phyloP scores from a whole-genome alignment of 352 stramenopile genomes.

The Pythium rishiriense region DNA sequence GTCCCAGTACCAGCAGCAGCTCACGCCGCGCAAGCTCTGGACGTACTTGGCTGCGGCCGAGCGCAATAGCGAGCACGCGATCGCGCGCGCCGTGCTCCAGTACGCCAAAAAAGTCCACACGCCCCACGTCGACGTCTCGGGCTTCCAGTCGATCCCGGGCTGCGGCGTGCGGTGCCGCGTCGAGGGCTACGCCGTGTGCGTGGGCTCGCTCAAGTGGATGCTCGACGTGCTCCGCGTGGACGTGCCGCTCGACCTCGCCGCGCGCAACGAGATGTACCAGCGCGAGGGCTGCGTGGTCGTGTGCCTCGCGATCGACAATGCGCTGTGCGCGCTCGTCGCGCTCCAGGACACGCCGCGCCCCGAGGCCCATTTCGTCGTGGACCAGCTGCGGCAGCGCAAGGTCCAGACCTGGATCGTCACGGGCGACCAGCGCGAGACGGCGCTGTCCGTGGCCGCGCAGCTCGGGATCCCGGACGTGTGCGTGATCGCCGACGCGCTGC shows the following conservation, averaged over 20 bases:
- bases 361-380: conserved; percentile 55
- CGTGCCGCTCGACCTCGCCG: conserved; percentile 41
- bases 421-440: conserved; percentile 67
- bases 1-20: background rate
- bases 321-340: conserved; percentile 52
- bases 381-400: conserved; percentile 48
- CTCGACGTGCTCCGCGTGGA: conserved; percentile 48
- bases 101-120: conserved; percentile 40
- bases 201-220: conserved; percentile 77
- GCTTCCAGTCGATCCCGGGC: conserved; percentile 55
- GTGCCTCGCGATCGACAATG: conserved; percentile 54
- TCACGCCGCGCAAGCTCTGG: conserved; percentile 39
- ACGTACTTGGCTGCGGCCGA: conserved; percentile 51
- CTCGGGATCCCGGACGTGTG: conserved; percentile 55
- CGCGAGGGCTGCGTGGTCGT: conserved; percentile 59
- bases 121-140: conserved; percentile 26
- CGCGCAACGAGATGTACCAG: conserved; percentile 48
- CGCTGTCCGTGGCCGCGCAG: conserved; percentile 45
- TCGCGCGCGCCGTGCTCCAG: conserved; percentile 53
- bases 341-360: conserved; percentile 50
- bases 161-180: conserved; percentile 59
- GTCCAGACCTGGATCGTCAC: conserved; percentile 80
- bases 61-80: conserved; percentile 62
- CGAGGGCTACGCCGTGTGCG: conserved; percentile 30
- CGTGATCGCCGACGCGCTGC: conserved; percentile 63